These are phyloP conservation scores for Lachancea lanzarotensis DNA, from an alignment of 805 yeast species.

Conservation along the genomic window DNA sequence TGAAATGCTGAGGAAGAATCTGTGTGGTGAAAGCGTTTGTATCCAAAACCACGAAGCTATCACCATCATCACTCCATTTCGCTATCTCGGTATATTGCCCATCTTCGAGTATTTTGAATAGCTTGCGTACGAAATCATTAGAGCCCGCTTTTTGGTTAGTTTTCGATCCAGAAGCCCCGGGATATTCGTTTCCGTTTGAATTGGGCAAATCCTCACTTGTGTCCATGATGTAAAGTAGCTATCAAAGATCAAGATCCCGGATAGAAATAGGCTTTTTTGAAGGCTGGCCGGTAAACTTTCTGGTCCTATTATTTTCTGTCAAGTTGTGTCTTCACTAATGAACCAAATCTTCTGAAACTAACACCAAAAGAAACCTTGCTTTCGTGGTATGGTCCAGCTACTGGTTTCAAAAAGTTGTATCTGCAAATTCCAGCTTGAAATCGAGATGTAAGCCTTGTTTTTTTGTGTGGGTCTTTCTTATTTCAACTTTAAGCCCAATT, in stretches of 20 bases:
- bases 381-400: no score
- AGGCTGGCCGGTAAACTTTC: constrained; percentile 3
- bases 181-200: constrained; percentile 2
- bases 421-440: no score
- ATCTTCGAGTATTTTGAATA: constrained; percentile 79
- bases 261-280: neutral
- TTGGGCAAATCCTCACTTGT: constrained; percentile 1
- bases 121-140: constrained; percentile 73
- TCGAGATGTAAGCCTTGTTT: no score
- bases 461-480: no score
- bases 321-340: no score
- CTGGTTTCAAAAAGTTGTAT: no score
- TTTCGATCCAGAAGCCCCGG: neutral
- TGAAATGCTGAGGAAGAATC: constrained; percentile 86
- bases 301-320: no score
- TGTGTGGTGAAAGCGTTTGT: constrained; percentile 86
- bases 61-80: constrained; percentile 81
- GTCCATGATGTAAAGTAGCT: neutral
- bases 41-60: constrained; percentile 81
- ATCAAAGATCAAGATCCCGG: neutral
- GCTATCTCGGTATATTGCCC: constrained; percentile 70
- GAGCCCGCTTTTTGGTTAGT: constrained; percentile 29
- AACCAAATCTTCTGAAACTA: no score
- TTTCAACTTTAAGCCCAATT: no score
- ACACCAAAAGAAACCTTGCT: no score